Base-by-base conservation (phyloP, 306 rosid species). In the Quercus cerris region DNA sequence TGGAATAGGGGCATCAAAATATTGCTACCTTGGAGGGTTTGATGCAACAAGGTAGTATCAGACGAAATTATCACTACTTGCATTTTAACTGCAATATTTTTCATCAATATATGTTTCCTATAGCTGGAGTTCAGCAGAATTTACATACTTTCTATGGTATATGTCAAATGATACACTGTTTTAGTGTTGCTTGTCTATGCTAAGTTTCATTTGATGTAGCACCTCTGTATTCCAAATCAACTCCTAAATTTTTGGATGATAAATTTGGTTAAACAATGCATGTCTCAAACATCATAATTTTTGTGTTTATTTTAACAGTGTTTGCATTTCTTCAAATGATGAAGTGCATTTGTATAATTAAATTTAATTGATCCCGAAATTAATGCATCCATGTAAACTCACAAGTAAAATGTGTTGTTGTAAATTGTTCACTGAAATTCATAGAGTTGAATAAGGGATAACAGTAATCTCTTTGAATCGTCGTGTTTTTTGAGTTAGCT, bases 21-120 rank as follows among this genome's bases (percentile, higher is more conserved):
- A 94, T 83, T 89, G 97, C 86, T 94, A 94, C 78, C 82, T 94
- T 77, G 98, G 98, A 70, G 98, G 98, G 17, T 89, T 92, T 73
- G 94, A 94, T 87, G 98, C 97, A 81, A 94, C 98, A 81, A 94
- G 98, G 98, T 92, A 90, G 41, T 74, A 8, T 80, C 44, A 51
- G 57, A 38, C 31, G 31, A 15, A 73, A 35, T 35, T 33, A 73
- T 30, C 62, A 33, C 25, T 41, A 52, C n/a, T 58, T 5, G n/a
- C 73, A 23, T 57, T 68, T 76, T 49, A 68, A n/a, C 44, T 66
- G 23, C 25, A 4, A 68, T n/a, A 3, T 35, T 67, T 68, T 33
- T 17, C 44, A 68, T 33, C 52, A 19, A 68, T 68, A 19, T 59
- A 59, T 68, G 17, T 68, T 68, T 68, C 72, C 52, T 46, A 19